A percentile compares a stretch with the other conserved stretches of the same genome.
Evolutionary conservation across 768 basidiomycete genomes (phyloP).

Genomic region (Lyophyllum semitale): DNA sequence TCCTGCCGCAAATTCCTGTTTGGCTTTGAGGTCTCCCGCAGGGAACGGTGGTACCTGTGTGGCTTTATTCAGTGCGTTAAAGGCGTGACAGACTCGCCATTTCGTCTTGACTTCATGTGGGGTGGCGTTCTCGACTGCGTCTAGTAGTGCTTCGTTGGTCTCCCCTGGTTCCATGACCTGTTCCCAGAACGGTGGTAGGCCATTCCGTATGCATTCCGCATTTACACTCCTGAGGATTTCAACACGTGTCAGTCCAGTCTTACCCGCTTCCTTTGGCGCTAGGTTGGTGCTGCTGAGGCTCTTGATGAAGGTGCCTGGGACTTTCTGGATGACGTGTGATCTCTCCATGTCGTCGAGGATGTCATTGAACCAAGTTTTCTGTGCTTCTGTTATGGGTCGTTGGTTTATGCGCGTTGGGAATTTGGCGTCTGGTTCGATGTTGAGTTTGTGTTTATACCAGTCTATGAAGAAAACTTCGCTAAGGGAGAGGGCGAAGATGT

Average conservation of each 20-base stretch:
- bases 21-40: neutral
- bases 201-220: neutral
- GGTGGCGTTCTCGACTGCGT: neutral
- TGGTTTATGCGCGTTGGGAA: slow-evolving; percentile 34
- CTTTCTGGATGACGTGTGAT: slow-evolving; percentile 30
- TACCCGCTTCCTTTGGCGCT: slow-evolving; percentile 1
- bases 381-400: slow-evolving; percentile 30
- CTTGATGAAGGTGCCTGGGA: neutral
- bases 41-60: slow-evolving; percentile 2
- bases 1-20: slow-evolving; percentile 14
- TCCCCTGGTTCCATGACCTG: neutral
- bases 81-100: slow-evolving; percentile 1
- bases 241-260: neutral
- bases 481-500: slow-evolving; percentile 39
- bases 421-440: slow-evolving; percentile 25
- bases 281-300: slow-evolving; percentile 20
- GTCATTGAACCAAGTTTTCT: slow-evolving; percentile 24
- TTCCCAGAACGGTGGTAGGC: slow-evolving; percentile 1
- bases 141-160: neutral
- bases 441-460: slow-evolving; percentile 31
- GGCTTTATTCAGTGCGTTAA: slow-evolving; percentile 1
- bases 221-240: neutral
- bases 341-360: slow-evolving; percentile 33
- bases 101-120: neutral
- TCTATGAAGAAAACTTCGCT: slow-evolving; percentile 30